phyloP scores from a whole-genome alignment of 805 yeast species.

The Metschnikowia shivogae region DNA sequence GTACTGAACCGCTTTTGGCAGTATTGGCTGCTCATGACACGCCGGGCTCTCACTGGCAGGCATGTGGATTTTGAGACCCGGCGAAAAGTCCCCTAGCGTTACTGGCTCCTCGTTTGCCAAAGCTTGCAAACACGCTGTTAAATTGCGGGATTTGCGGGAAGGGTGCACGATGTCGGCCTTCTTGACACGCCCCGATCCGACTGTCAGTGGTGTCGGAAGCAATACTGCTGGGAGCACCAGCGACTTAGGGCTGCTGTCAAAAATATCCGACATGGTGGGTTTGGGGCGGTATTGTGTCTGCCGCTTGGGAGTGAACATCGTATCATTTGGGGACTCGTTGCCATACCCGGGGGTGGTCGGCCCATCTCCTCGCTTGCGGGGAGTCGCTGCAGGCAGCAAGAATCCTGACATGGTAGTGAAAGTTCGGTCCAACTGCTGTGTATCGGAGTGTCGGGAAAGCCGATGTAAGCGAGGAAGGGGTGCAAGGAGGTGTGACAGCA shows the following conservation, averaged over 20 bases:
- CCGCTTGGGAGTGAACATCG: neutral
- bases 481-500: too few species aligned
- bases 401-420: too few species aligned
- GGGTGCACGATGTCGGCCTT: neutral
- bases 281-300: neutral
- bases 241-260: neutral
- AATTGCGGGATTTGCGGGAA: neutral
- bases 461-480: too few species aligned
- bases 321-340: too few species aligned
- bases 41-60: neutral
- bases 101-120: neutral
- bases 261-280: neutral
- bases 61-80: neutral
- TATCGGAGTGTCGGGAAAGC: too few species aligned
- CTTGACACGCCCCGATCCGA: constrained; percentile 13
- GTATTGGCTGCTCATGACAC: too few species aligned
- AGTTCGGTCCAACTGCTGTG: too few species aligned
- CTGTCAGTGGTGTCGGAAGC: constrained; percentile 18
- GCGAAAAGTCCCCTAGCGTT: neutral
- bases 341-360: too few species aligned
- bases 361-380: too few species aligned
- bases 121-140: constrained; percentile 4
- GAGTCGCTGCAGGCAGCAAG: too few species aligned
- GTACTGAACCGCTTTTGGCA: too few species aligned
- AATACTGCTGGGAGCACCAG: neutral